Evolutionary conservation across 2,329 filamentous ascomycete genomes (phyloP), one percentile per base, ranked within the genome.

Genomic region (Penicillium sp.): DNA sequence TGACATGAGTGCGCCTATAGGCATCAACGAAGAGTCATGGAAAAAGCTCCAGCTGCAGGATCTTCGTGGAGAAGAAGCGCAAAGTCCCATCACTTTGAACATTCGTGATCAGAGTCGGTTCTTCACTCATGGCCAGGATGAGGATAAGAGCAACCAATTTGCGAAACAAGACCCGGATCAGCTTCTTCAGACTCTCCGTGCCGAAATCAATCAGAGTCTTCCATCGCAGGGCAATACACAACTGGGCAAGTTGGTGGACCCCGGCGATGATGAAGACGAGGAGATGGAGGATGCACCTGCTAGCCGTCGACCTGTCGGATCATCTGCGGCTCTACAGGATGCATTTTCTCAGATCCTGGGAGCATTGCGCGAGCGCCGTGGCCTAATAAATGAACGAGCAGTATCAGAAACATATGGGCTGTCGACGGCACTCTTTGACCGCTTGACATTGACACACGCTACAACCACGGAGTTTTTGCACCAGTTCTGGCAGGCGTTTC

Each of bases 381-480:
- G 70, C 17, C 77, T 78, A 51, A 69, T 70, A 16, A 69, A 68
- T 40, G 73, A 78, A 40, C 64, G 64, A 5, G 62, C 72, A 3
- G 65, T 65, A 2, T 68, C 75, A 8, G 67, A 69, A 31, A 76
- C 76, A 1, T 77, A 73, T 31, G 81, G 80, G 4, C 72, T 84
- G 16, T 78, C 81, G 1, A 61, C 74, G 9, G 65, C 72, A 3
- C 76, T 85, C 1, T 86, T 85, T 61, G 85, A 88, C 61, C 82
- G 82, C 17, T 69, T 89, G n/a, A 80, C 78, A 12, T 80, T 89
- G 53, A 96, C 93, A 0, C 91, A 97, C 71, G 92, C 92, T 50
- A 99, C 94, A 0, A 95, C 91, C 0, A 88, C 90, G 36, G 94
- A 99, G 69, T 99, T 97, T 67, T 78, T 99, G n/a, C 90, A 93